Conservation (phyloP, 2,329 filamentous ascomycete species). For the Microcyclosporella mali region DNA sequence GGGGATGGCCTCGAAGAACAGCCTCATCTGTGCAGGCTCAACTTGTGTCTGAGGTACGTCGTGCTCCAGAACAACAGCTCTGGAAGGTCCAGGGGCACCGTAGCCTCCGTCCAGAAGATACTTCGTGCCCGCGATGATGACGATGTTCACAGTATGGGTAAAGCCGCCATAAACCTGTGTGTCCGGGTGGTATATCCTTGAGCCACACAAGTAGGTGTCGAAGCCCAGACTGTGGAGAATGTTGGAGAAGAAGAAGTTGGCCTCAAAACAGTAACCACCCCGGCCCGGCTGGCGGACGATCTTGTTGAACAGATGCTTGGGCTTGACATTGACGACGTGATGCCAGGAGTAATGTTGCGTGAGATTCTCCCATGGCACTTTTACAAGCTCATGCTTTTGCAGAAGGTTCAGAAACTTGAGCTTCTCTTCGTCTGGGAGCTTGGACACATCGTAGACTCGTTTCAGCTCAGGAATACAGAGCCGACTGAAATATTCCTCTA, state of each 20-base stretch:
- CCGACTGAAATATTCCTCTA: constrained; percentile 25
- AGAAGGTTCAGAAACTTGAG: constrained; percentile 23
- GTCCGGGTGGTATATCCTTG: constrained; percentile 30
- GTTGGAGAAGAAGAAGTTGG: constrained; percentile 47
- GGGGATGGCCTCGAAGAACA: constrained; percentile 16
- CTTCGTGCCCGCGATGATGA: constrained; percentile 41
- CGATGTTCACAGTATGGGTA: constrained; percentile 39
- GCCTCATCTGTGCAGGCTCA: constrained; percentile 18
- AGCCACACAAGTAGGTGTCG: constrained; percentile 35
- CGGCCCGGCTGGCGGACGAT: constrained; percentile 41
- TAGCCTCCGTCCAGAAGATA: constrained; percentile 40
- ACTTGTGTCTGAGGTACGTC: constrained; percentile 14
- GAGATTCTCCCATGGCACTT: constrained; percentile 53
- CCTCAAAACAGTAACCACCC: constrained; percentile 59
- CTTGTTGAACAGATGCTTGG: constrained; percentile 48
- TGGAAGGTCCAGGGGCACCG: constrained; percentile 30
- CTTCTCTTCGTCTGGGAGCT: constrained; percentile 14
- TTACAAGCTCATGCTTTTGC: constrained; percentile 32
- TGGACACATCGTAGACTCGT: constrained; percentile 15
- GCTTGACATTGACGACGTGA: constrained; percentile 45
- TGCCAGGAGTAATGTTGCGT: constrained; percentile 49
- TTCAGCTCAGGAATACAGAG: constrained; percentile 20
- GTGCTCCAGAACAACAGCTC: constrained; percentile 34
- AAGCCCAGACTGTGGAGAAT: constrained; percentile 50
- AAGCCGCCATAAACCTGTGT: constrained; percentile 18